Percentiles rank a stretch among this genome's conserved stretches.
Evolutionary conservation across 2,329 filamentous ascomycete genomes (phyloP).

Genomic region (Emergomyces pasteurianus): DNA sequence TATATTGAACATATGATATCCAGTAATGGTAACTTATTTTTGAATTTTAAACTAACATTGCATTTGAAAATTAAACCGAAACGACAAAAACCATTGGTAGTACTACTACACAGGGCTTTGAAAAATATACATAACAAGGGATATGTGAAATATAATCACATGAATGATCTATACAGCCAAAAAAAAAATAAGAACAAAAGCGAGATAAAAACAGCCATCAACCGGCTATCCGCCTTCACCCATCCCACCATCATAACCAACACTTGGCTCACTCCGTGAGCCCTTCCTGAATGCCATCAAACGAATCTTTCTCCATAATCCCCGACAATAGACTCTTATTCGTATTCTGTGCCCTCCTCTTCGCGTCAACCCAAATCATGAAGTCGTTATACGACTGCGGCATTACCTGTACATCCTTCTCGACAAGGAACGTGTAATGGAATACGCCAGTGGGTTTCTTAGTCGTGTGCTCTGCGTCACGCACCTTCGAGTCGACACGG

Average conservation of each 20-base stretch:
- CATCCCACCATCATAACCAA: background rate
- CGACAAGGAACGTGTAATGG: constrained; percentile 61
- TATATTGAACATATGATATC: background rate
- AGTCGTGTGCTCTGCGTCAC: constrained; percentile 58
- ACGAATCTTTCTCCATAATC: constrained; percentile 22
- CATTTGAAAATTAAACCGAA: background rate
- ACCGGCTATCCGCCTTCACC: background rate
- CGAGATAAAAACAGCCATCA: background rate
- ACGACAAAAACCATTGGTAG: too few species aligned
- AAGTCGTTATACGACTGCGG: constrained; percentile 52
- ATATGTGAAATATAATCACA: background rate
- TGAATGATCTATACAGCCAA: background rate
- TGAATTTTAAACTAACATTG: too few species aligned
- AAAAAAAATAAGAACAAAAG: background rate
- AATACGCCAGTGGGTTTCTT: constrained; percentile 61
- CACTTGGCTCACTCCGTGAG: constrained; percentile 22
- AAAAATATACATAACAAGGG: background rate
- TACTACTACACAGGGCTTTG: too few species aligned
- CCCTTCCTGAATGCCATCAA: constrained; percentile 25
- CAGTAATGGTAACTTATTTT: too few species aligned
- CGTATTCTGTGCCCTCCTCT: constrained; percentile 44
- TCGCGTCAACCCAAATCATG: constrained; percentile 53
- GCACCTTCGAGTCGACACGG: constrained; percentile 58
- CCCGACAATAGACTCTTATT: constrained; percentile 27
- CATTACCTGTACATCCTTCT: constrained; percentile 53